phyloP scores from a whole-genome alignment of 805 yeast genomes.

The Blastobotrys muscicola region DNA sequence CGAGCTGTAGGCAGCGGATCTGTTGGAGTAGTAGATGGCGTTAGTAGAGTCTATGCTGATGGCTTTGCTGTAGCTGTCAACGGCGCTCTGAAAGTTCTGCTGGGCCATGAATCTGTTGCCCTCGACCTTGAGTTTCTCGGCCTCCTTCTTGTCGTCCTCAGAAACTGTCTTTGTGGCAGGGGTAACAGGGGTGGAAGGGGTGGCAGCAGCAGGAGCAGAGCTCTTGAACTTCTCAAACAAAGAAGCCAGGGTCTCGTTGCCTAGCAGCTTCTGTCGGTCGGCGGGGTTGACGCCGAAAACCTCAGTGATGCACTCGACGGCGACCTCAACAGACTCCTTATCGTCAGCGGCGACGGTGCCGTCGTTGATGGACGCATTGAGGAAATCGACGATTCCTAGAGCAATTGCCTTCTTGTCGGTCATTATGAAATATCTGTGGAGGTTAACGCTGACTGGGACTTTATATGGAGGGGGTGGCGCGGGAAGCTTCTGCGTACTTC shows the following conservation, averaged over 20 bases:
- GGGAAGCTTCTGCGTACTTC: not conserved
- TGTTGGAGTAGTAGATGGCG: conserved; percentile 80
- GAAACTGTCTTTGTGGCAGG: conserved; percentile 13
- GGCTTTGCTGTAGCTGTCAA: conserved; percentile 73
- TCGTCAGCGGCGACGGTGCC: conserved; percentile 69
- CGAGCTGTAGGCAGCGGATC: conserved; percentile 95
- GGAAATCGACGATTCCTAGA: conserved; percentile 61
- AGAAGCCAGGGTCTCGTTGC: conserved; percentile 38
- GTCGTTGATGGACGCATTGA: conserved; percentile 47
- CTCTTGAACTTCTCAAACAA: conserved; percentile 35
- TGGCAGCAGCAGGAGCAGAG: conserved; percentile 17
- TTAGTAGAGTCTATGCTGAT: conserved; percentile 58
- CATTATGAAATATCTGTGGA: not conserved
- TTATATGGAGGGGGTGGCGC: not conserved
- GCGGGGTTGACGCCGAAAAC: conserved; percentile 61
- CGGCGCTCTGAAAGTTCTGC: conserved; percentile 60
- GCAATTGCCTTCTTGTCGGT: conserved; percentile 34
- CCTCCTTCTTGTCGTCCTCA: conserved; percentile 50
- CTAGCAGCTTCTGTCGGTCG: conserved; percentile 22
- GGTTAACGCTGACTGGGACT: not conserved
- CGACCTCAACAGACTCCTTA: conserved; percentile 84
- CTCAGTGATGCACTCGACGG: conserved; percentile 84
- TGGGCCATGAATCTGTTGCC: conserved; percentile 87
- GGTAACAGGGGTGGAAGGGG: conserved; percentile 10
- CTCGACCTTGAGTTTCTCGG: conserved; percentile 75